A percentile compares a stretch with the other conserved stretches of the same genome.
These are phyloP conservation scores for Acacia melanoxylon DNA, from an alignment of 306 rosid genomes.

Conservation along the genomic window DNA sequence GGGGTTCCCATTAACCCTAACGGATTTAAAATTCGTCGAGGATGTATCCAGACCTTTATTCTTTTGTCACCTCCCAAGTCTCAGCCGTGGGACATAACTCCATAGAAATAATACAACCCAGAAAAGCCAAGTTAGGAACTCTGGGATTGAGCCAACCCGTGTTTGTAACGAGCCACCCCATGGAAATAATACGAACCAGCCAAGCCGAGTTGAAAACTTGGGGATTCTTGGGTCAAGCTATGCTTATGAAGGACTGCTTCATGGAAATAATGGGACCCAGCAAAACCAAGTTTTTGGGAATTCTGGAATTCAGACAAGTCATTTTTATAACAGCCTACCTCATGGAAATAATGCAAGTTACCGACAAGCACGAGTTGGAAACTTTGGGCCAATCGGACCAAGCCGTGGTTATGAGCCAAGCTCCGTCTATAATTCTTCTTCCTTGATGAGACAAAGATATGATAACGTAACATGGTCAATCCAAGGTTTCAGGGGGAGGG, in stretches of 20 bases:
- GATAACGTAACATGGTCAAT: too few species aligned
- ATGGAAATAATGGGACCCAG: background rate
- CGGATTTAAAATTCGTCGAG: too few species aligned
- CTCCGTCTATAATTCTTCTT: too few species aligned
- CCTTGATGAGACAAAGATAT: background rate
- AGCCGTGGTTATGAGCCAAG: background rate
- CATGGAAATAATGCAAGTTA: background rate
- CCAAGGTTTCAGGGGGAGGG: background rate
- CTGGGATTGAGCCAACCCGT: background rate
- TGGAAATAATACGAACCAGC: background rate
- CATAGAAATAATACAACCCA: background rate
- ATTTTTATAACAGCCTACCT: too few species aligned
- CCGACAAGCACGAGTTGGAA: too few species aligned
- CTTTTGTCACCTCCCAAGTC: too few species aligned
- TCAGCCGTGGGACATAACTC: too few species aligned
- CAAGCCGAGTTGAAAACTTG: background rate
- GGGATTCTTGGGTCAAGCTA: too few species aligned
- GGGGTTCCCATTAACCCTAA: too few species aligned
- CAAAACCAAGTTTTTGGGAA: background rate
- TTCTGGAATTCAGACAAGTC: background rate
- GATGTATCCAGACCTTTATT: too few species aligned
- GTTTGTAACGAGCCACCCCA: too few species aligned
- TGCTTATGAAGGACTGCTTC: too few species aligned
- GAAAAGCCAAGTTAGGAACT: background rate
- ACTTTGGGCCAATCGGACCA: background rate